Percentiles rank a stretch among this genome's conserved stretches.
Evolutionary conservation across 331 rosid genomes (phyloP).

Genomic region (Saraca asoca): DNA sequence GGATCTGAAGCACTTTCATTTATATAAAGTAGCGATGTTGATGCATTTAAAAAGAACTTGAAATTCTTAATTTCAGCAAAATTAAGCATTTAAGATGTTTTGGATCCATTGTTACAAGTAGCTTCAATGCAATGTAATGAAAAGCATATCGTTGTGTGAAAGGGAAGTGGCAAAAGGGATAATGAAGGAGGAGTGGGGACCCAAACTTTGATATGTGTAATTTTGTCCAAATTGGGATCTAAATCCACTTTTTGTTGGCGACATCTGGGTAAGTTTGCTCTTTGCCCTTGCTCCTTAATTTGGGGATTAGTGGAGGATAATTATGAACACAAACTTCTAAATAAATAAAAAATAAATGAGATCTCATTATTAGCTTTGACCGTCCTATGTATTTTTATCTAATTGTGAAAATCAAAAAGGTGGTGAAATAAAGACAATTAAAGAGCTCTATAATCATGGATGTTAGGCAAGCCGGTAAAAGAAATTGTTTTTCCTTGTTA

Average conservation of each 20-base stretch:
- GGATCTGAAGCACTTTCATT: conserved; percentile 2
- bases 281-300: conserved; percentile 20
- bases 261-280: neutral
- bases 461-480: too few species aligned
- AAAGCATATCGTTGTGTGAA: too few species aligned
- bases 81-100: too few species aligned
- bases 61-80: neutral
- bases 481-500: too few species aligned
- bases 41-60: neutral
- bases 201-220: too few species aligned
- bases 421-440: too few species aligned
- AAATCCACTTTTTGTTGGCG: neutral
- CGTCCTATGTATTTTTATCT: neutral
- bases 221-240: neutral
- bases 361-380: conserved; percentile 30
- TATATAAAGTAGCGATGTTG: neutral
- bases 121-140: neutral
- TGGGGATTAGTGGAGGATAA: conserved; percentile 38
- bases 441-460: too few species aligned
- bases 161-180: too few species aligned
- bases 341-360: conserved; percentile 13
- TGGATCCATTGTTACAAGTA: neutral
- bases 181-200: too few species aligned
- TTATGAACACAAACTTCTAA: conserved; percentile 23
- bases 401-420: too few species aligned